Base-by-base conservation (phyloP, 371 early-diverging fungal species). In the Capillidium rhysosporum region DNA sequence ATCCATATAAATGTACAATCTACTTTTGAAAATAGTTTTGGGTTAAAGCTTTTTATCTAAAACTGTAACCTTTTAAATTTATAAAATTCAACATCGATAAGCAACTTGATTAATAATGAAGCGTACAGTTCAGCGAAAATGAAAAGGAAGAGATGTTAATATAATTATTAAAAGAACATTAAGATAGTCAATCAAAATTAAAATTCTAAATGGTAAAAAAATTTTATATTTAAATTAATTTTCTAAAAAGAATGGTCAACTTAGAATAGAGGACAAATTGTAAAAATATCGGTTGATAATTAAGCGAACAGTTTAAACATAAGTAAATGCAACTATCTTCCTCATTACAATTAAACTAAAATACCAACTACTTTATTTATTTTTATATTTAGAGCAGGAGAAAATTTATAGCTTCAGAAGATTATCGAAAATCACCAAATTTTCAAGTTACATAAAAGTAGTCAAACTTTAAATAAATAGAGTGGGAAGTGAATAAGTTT, bases 401-500 rank as follows among this genome's bases (percentile, higher is more conserved):
- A 47, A 16, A 26, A 73, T 18, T 72, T 76, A 56, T 57, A 64
- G 29, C 66, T 67, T 40, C 76, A 81, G 59, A 73, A 74, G 56
- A 72, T 68, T 14, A 59, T 81, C 39, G 79, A 81, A 54, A 72
- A 41, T 60, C 73, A 24, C 63, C 68, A 49, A 64, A 58, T 26
- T 64, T 77, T 1, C 63, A 69, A 25, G 47, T 61, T 4, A 67
- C 70, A 43, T 65, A 72, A 0, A 55, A 67, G 14, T 58, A 63
- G 26, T 74, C 74, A 54, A 57, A 67, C 10, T 4, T 29, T 47
- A 5, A 23, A 26, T 23, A 67, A 66, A 40, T 75, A 77, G 46
- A 74, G 76, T n/a, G 60, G 69, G 21, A 71, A 75, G 52, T 81
- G 79, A 77, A 60, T 81, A 1, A 56, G 65, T 4, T 63, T 75